Conservation (phyloP, 2,329 filamentous ascomycete species). For the Ilyonectria sp. region DNA sequence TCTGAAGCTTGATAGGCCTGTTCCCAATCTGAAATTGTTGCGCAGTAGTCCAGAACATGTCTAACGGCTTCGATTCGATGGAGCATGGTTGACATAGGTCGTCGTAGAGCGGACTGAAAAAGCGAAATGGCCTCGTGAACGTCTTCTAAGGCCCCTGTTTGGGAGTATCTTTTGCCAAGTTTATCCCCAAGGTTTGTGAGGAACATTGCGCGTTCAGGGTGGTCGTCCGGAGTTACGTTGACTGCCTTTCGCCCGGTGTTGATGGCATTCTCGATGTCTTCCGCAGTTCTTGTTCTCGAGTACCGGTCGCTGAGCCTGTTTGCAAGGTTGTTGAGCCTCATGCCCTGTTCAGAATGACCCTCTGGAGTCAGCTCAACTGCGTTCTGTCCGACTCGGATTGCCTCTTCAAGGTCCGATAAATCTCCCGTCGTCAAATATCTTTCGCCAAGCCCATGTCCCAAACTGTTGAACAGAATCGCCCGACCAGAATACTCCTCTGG, state of each 20-base stretch:
- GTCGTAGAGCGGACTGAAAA: neutral
- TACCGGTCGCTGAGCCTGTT: too few relatives aligned
- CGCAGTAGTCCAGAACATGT: neutral
- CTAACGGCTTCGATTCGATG: neutral
- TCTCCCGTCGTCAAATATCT: neutral
- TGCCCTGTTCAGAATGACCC: neutral
- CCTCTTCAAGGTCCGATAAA: neutral
- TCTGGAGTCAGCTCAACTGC: neutral
- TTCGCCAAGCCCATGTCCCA: neutral
- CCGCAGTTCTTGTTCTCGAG: too few relatives aligned
- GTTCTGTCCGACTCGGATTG: neutral
- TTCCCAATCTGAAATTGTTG: neutral
- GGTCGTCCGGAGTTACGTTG: neutral
- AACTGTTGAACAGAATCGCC: neutral
- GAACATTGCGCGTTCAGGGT: neutral
- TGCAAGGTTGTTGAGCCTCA: too few relatives aligned
- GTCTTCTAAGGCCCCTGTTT: neutral
- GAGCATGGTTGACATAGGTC: neutral
- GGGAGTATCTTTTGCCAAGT: neutral
- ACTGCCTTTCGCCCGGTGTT: neutral
- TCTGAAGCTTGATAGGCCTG: neutral
- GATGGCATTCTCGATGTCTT: too few relatives aligned
- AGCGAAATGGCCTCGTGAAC: neutral
- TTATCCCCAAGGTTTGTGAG: neutral
- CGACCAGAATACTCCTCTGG: neutral